Conservation (phyloP, 176 grass and related monocot genomes). For the Puccinellia tenuiflora region DNA sequence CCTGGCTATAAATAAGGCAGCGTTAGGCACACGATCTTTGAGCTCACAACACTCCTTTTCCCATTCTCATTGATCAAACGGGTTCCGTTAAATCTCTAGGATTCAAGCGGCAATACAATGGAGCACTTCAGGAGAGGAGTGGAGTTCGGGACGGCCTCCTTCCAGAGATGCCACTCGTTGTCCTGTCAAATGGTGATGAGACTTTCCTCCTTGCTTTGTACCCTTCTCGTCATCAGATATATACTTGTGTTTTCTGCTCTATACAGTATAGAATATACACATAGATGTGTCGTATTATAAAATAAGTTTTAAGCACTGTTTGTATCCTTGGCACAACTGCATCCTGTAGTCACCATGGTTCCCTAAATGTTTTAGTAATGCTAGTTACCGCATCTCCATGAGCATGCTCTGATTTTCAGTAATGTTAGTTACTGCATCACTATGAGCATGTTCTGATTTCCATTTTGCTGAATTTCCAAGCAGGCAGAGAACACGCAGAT, state of each 20-base stretch:
- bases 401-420: neutral
- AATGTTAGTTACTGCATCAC: neutral
- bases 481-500: conserved; percentile 48
- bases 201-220: neutral
- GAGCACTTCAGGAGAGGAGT: conserved; percentile 58
- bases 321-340: neutral
- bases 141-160: conserved; percentile 50
- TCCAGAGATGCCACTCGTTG: conserved; percentile 55
- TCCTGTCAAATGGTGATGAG: conserved; percentile 45
- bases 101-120: conserved; percentile 26
- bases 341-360: neutral
- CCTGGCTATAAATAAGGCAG: conserved; percentile 22
- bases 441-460: neutral
- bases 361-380: neutral
- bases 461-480: conserved; percentile 19
- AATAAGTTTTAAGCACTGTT: neutral
- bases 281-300: neutral
- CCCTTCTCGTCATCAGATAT: neutral
- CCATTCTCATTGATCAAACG: conserved; percentile 3
- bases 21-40: neutral
- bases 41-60: neutral
- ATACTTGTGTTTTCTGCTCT: neutral
- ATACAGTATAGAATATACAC: neutral
- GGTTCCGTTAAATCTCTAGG: conserved; percentile 10
- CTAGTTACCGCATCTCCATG: neutral